Conservation (phyloP, 1,284 basidiomycete genomes). For the Neotropicomus parvogracilis region DNA sequence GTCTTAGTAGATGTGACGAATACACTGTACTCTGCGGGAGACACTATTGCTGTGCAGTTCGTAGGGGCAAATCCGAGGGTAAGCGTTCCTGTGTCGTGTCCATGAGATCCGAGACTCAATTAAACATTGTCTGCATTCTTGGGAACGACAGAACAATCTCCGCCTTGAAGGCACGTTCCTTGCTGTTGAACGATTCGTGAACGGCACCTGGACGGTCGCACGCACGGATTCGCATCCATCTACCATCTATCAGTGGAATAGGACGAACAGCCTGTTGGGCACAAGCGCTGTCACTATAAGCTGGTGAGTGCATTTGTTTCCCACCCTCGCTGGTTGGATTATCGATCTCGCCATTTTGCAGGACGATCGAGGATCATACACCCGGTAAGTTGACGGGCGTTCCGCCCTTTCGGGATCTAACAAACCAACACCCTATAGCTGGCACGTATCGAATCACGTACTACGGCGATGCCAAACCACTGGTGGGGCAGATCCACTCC, state of each 20-base stretch:
- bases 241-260: constrained; percentile 66
- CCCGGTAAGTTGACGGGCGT: constrained; percentile 20
- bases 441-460: constrained; percentile 71
- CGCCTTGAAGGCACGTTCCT: constrained; percentile 1
- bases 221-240: constrained; percentile 80
- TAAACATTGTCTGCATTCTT: background rate
- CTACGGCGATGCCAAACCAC: constrained; percentile 69
- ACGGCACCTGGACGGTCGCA: constrained; percentile 28
- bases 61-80: constrained; percentile 79
- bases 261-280: constrained; percentile 55
- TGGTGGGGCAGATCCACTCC: constrained; percentile 55
- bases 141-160: constrained; percentile 46
- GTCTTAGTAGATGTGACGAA: constrained; percentile 59
- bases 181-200: background rate
- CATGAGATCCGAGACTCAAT: background rate
- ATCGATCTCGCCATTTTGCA: constrained; percentile 24
- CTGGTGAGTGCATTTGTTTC: constrained; percentile 44
- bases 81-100: constrained; percentile 22
- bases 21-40: constrained; percentile 49
- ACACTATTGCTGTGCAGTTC: constrained; percentile 62
- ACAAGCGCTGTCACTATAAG: constrained; percentile 62
- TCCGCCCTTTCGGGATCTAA: background rate
- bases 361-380: constrained; percentile 64
- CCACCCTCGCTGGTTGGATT: background rate
- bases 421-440: constrained; percentile 34